Base-by-base conservation (phyloP, 106 monocot species). In the Phalaenopsis aphrodite region DNA sequence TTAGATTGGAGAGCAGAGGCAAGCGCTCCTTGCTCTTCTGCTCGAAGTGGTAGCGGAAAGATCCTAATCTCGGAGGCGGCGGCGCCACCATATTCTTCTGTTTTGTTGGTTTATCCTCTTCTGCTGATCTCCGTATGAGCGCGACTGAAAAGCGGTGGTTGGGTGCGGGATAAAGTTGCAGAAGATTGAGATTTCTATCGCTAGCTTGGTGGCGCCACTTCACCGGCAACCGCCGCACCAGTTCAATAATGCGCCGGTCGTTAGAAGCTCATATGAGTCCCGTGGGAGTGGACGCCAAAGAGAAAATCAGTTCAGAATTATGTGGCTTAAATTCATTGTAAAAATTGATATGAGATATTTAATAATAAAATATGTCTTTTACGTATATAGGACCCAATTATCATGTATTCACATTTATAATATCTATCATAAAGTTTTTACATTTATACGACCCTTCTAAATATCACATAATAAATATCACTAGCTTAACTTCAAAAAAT, bases 21-120 rank as follows among this genome's bases (percentile, higher is more conserved):
- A 89, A 88, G 41, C 86, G 58, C 65, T 89, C 90, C 79, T 85
- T 81, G 92, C 89, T 90, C 81, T 73, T 82, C 61, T 85, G 83
- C 37, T 88, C 83, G 75, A 87, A 81, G 80, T 72, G 78, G 81
- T 90, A 83, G 45, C 83, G 84, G 78, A 96, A 89, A 2, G 91
- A 88, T 3, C 88, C 91, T 61, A 87, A 46, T 56, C 57, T 52
- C 6, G 85, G 81, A 42, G 30, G 30, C 56, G 77, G 24, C 78
- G 52, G 19, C 30, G 10, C 12, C 61, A 19, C 14, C 49, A 76
- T 76, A n/a, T 76, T 49, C 30, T 47, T 30, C 49, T 52, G 0
- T 49, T 45, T 12, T 45, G 8, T 69, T 7, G 14, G 37, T 1
- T 23, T 30, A 38, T 52, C 39, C 39, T 14, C 69, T 64, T 21